These are phyloP conservation scores for Silene vulgaris DNA, from an alignment of 179 eudicot genomes.

Conservation along the genomic window DNA sequence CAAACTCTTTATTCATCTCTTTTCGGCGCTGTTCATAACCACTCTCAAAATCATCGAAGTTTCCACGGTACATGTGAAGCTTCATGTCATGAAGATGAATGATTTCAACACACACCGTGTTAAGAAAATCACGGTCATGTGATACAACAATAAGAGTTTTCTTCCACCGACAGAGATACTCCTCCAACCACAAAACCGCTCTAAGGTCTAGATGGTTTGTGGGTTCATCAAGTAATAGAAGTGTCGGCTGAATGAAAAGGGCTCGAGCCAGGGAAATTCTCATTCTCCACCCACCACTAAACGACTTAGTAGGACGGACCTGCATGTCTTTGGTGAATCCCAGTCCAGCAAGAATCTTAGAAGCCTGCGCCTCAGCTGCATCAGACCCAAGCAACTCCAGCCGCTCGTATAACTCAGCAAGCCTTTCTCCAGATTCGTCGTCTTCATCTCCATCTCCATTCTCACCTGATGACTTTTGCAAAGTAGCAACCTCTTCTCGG, in stretches of 20 bases:
- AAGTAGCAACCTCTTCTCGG: slow-evolving; percentile 58
- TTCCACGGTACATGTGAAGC: slow-evolving; percentile 77
- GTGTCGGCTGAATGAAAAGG: slow-evolving; percentile 84
- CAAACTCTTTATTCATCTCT: slow-evolving; percentile 71
- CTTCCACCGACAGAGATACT: slow-evolving; percentile 87
- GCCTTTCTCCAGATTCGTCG: slow-evolving; percentile 63
- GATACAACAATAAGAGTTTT: slow-evolving; percentile 87
- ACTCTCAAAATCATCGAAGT: slow-evolving; percentile 75
- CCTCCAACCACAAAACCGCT: slow-evolving; percentile 93
- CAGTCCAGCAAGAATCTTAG: slow-evolving; percentile 78
- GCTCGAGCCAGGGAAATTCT: slow-evolving; percentile 88
- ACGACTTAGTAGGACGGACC: slow-evolving; percentile 64
- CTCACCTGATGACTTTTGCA: slow-evolving; percentile 42
- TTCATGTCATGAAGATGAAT: slow-evolving; percentile 82
- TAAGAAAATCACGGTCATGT: slow-evolving; percentile 81
- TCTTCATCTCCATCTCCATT: slow-evolving; percentile 44
- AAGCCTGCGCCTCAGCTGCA: slow-evolving; percentile 90
- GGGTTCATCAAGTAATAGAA: slow-evolving; percentile 80
- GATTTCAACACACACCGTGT: slow-evolving; percentile 72
- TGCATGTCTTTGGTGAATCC: slow-evolving; percentile 88
- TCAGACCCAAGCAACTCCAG: slow-evolving; percentile 71
- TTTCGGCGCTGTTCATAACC: slow-evolving; percentile 84
- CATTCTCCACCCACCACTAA: slow-evolving; percentile 98
- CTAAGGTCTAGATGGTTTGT: slow-evolving; percentile 91
- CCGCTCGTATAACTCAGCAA: slow-evolving; percentile 68